A percentile compares a stretch with the other conserved stretches of the same genome.
These are phyloP conservation scores for Sphagnum contortum DNA, from an alignment of 225 moss, liverwort and hornwort species.

Conservation along the genomic window DNA sequence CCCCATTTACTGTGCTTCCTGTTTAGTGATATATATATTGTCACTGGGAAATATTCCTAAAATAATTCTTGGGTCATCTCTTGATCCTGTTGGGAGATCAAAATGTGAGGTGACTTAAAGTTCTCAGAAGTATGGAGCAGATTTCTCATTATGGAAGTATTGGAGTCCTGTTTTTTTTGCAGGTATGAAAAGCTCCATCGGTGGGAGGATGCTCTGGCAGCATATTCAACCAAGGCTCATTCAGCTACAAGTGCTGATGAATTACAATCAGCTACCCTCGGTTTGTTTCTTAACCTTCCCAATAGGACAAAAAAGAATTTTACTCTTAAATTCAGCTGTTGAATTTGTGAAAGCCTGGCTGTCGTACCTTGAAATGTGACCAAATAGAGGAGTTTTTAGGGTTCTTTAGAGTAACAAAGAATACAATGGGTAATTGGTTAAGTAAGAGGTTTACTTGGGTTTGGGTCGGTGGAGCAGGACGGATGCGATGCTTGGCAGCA, in stretches of 20 bases:
- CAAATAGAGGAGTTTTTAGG: too few species aligned
- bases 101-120: too few species aligned
- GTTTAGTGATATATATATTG: not conserved
- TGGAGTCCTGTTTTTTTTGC: not conserved
- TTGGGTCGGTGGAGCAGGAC: slow-evolving; percentile 29
- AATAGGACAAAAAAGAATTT: not conserved
- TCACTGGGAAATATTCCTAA: slow-evolving; percentile 2
- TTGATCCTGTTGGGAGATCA: too few species aligned
- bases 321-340: too few species aligned
- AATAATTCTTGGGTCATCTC: too few species aligned
- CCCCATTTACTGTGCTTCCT: too few species aligned
- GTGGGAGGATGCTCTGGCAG: slow-evolving; percentile 79
- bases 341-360: too few species aligned
- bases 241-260: slow-evolving; percentile 48
- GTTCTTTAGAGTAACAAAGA: too few species aligned
- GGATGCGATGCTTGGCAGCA: slow-evolving; percentile 94
- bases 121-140: too few species aligned
- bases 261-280: slow-evolving; percentile 68
- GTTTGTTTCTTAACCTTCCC: slow-evolving; percentile 29
- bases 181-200: slow-evolving; percentile 99
- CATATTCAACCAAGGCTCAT: slow-evolving; percentile 54
- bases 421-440: too few species aligned
- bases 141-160: too few species aligned
- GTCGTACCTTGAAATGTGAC: too few species aligned
- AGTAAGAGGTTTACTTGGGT: not conserved